These are phyloP conservation scores for Incumbomyces lentus DNA, from an alignment of 2,329 filamentous ascomycete genomes.

Conservation along the genomic window DNA sequence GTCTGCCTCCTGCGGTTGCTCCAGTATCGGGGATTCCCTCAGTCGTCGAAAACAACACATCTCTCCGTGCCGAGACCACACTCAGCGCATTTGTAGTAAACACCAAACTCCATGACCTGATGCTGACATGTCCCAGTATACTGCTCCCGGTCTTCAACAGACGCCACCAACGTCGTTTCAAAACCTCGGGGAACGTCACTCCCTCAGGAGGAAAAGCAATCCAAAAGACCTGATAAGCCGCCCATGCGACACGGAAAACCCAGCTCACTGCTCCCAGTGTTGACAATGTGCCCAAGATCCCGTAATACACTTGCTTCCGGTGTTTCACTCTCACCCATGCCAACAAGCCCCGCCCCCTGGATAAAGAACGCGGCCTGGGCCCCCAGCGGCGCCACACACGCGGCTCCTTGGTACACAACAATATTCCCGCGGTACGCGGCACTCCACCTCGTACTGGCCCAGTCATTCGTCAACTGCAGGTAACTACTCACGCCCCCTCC, in stretches of 20 bases:
- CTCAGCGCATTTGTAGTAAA: neutral
- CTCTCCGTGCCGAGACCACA: neutral
- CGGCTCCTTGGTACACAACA: no score
- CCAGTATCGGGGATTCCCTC: neutral
- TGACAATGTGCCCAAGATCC: neutral
- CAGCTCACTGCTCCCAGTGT: neutral
- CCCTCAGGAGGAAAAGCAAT: neutral
- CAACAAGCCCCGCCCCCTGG: neutral
- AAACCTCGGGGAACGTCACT: neutral
- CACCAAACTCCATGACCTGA: slow-evolving; percentile 1
- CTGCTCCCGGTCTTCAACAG: neutral
- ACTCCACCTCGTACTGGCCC: slow-evolving; percentile 1
- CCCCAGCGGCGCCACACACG: neutral
- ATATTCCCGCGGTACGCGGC: neutral
- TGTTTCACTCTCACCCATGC: neutral
- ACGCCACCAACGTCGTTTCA: neutral
- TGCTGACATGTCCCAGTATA: neutral
- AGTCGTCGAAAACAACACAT: neutral
- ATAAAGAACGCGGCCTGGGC: neutral
- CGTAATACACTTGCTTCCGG: neutral
- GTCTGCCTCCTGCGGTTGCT: neutral
- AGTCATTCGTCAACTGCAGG: slow-evolving; percentile 2
- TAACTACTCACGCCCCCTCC: neutral
- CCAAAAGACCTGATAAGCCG: neutral
- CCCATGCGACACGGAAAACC: neutral